phyloP scores from a whole-genome alignment of 495 filamentous ascomycete genomes.

The Lasiosphaeria hispida region DNA sequence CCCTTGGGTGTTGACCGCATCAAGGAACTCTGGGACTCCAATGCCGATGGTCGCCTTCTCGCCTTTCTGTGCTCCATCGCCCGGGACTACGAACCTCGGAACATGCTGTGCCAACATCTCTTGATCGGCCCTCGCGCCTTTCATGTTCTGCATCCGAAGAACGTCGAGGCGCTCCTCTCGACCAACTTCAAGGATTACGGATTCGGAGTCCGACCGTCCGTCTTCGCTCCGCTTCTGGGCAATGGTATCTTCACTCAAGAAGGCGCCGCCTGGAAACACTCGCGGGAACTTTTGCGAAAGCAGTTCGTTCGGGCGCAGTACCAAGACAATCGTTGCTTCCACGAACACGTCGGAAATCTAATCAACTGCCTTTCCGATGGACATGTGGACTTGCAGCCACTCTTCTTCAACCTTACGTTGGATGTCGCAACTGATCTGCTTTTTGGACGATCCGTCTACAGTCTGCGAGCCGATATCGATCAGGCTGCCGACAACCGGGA shows the following conservation, averaged over 20 bases:
- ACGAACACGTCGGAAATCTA: conserved; percentile 47
- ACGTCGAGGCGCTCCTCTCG: conserved; percentile 37
- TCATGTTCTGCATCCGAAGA: conserved; percentile 36
- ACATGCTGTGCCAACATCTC: conserved; percentile 32
- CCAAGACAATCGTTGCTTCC: conserved; percentile 34
- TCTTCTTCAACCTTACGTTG: conserved; percentile 48
- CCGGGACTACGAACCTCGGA: conserved; percentile 34
- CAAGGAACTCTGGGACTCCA: conserved; percentile 34
- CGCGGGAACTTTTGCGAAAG: conserved; percentile 39
- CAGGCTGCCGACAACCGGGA: conserved; percentile 24
- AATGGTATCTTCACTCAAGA: conserved; percentile 38
- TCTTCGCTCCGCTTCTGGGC: conserved; percentile 35
- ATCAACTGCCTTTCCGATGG: conserved; percentile 34
- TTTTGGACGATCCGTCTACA: conserved; percentile 39
- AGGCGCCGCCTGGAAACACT: conserved; percentile 30
- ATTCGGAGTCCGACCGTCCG: conserved; percentile 30
- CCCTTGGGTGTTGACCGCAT: conserved; percentile 42
- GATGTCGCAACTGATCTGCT: conserved; percentile 37
- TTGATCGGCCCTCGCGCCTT: conserved; percentile 33
- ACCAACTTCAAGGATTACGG: conserved; percentile 39
- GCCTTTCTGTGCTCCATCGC: conserved; percentile 35
- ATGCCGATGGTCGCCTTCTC: conserved; percentile 33
- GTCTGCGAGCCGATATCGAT: conserved; percentile 29
- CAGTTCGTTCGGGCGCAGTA: conserved; percentile 52
- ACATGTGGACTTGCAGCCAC: conserved; percentile 45